phyloP scores from a whole-genome alignment of 768 basidiomycete genomes.

The Suillus plorans region DNA sequence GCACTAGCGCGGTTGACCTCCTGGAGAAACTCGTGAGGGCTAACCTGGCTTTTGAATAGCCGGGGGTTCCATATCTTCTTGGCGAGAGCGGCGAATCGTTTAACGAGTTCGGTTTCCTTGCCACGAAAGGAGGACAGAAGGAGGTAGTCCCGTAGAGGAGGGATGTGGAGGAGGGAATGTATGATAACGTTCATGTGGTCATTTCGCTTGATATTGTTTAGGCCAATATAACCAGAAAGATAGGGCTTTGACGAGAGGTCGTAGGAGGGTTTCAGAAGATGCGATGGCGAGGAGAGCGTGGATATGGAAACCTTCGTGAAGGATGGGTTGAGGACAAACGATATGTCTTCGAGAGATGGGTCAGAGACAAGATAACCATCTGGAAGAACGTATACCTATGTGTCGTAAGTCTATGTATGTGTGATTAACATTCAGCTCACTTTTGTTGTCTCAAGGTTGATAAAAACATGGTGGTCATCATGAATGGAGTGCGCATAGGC shows the following conservation, averaged over 20 bases:
- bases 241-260: slow-evolving; percentile 83
- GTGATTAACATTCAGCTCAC: slow-evolving; percentile 38
- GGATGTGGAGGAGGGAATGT: slow-evolving; percentile 87
- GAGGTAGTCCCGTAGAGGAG: slow-evolving; percentile 85
- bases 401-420: background rate
- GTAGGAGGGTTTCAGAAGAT: slow-evolving; percentile 74
- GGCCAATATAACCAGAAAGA: slow-evolving; percentile 89
- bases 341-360: slow-evolving; percentile 94
- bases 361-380: slow-evolving; percentile 97
- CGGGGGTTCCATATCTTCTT: slow-evolving; percentile 97
- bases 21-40: slow-evolving; percentile 98
- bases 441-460: slow-evolving; percentile 92
- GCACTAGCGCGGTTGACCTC: slow-evolving; percentile 89
- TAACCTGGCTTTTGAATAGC: slow-evolving; percentile 96
- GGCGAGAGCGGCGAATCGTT: slow-evolving; percentile 81
- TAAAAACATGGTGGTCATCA: slow-evolving; percentile 98
- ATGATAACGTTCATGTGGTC: slow-evolving; percentile 98
- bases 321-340: slow-evolving; percentile 85
- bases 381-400: slow-evolving; percentile 92
- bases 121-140: slow-evolving; percentile 71
- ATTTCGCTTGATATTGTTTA: slow-evolving; percentile 97
- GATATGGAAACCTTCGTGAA: slow-evolving; percentile 66
- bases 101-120: slow-evolving; percentile 84
- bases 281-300: slow-evolving; percentile 54
- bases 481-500: slow-evolving; percentile 97